Conservation (phyloP, 108 stramenopile genomes). For the Skeletonema menzelii region DNA sequence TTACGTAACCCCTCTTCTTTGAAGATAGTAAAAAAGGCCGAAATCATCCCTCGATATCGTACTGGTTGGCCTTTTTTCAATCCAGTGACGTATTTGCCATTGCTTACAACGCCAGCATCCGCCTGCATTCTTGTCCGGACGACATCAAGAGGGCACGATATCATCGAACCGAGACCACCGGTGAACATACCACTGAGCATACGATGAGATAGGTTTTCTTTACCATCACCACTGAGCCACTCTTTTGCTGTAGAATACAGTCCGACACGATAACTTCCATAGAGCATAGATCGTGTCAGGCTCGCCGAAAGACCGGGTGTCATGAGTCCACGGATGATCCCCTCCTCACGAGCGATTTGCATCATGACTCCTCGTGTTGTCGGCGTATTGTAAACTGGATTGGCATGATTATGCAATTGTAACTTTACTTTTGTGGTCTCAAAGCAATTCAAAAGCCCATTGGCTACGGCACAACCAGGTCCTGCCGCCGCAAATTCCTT, state of each 20-base stretch:
- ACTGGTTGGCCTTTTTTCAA: slow-evolving; percentile 33
- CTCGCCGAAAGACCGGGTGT: slow-evolving; percentile 48
- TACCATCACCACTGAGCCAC: slow-evolving; percentile 4
- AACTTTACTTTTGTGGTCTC: slow-evolving; percentile 56
- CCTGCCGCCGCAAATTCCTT: slow-evolving; percentile 48
- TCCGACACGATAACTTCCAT: slow-evolving; percentile 53
- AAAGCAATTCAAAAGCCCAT: slow-evolving; percentile 49
- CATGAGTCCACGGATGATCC: slow-evolving; percentile 40
- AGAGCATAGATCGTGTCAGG: slow-evolving; percentile 40
- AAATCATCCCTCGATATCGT: slow-evolving; percentile 27
- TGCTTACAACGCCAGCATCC: slow-evolving; percentile 30
- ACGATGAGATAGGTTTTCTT: slow-evolving; percentile 17
- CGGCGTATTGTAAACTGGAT: slow-evolving; percentile 30
- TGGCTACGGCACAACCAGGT: slow-evolving; percentile 51
- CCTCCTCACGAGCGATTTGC: slow-evolving; percentile 50
- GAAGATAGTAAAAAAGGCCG: slow-evolving; percentile 32
- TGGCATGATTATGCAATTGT: slow-evolving; percentile 42
- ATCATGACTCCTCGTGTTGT: slow-evolving; percentile 47
- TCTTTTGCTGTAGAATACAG: slow-evolving; percentile 39
- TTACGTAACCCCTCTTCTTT: slow-evolving; percentile 27
- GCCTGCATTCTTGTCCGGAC: slow-evolving; percentile 56
- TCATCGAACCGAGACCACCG: slow-evolving; percentile 41
- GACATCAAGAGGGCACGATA: slow-evolving; percentile 54
- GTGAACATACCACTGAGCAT: slow-evolving; percentile 46
- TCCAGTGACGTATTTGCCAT: slow-evolving; percentile 37